Evolutionary conservation across 805 yeast species (phyloP), one percentile per base, ranked within the genome.

Genomic region (Brettanomyces nanus): DNA sequence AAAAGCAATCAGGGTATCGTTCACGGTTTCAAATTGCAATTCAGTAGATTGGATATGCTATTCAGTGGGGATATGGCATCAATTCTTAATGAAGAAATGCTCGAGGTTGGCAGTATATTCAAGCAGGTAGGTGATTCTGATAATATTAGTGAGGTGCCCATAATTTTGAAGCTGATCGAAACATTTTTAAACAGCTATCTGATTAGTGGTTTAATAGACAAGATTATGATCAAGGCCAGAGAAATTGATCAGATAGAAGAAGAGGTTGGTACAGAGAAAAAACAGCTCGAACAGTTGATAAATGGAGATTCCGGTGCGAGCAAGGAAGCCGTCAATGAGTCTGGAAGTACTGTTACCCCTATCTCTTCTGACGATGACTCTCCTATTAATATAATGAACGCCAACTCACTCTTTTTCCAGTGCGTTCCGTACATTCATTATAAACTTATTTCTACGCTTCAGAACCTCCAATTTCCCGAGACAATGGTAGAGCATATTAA

Each of bases 151-250:
- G 62, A 60, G 42, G 53, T 57, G 5, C 65, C 65, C 4, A 53
- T 60, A 13, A 45, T 61, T 11, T 45, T 61, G 21, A 61, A 59
- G 39, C 38, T 60, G 6, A 25, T 59, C 14, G 66, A 61, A 36
- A 56, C 62, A 14, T 59, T 61, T 33, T 33, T 61, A 29, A 54
- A 62, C 35, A 59, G 53, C 43, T 58, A 62, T 33, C 40, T 63
- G 22, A 50, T 62, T 20, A 61, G 65, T 5, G 63, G 60, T 13
- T 45, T 63, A 31, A 38, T 53, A 14, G 66, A 63, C 30, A 51
- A 50, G 14, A 37, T 61, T 19, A 50, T 62, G 6, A 23, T 39
- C 1, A 48, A 46, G 27, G 54, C 71, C 2, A 58, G 59, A 6
- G 59, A 58, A 5, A 54, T 74, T 11, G 55, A 47, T 19, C 58